Percentiles rank a stretch among this genome's conserved stretches.
Conservation (phyloP, 1,139 yeast species). For the Debaryomyces fabryi region DNA sequence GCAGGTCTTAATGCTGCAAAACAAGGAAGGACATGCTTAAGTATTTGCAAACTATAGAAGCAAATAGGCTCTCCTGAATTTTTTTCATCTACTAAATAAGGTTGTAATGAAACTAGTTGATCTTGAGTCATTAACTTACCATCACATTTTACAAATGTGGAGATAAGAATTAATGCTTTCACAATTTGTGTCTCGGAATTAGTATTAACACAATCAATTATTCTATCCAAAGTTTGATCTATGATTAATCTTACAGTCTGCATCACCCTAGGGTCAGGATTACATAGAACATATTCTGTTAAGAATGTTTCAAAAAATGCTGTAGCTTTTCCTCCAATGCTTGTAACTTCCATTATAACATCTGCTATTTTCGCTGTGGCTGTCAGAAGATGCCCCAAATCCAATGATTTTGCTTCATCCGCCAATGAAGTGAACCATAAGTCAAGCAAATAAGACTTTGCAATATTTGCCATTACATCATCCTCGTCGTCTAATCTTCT, state of each 20-base stretch:
- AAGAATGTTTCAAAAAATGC: slow-evolving; percentile 48
- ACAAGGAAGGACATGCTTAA: slow-evolving; percentile 50
- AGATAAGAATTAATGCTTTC: slow-evolving; percentile 48
- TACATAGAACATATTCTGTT: slow-evolving; percentile 38
- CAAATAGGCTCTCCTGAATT: slow-evolving; percentile 39
- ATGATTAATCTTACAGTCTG: slow-evolving; percentile 23
- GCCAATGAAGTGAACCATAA: slow-evolving; percentile 43
- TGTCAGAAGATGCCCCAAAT: slow-evolving; percentile 8
- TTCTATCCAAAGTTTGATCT: slow-evolving; percentile 29
- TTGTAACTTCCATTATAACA: slow-evolving; percentile 41
- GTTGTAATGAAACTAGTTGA: slow-evolving; percentile 62
- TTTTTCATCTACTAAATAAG: slow-evolving; percentile 55
- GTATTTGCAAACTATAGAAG: slow-evolving; percentile 54
- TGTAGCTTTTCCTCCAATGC: slow-evolving; percentile 36
- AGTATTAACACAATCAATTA: slow-evolving; percentile 26
- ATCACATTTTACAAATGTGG: slow-evolving; percentile 54
- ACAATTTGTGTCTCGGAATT: slow-evolving; percentile 27
- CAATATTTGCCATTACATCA: slow-evolving; percentile 50
- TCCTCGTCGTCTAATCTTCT: slow-evolving; percentile 72
- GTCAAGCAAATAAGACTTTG: slow-evolving; percentile 43
- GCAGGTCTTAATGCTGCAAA: slow-evolving; percentile 49
- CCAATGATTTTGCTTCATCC: slow-evolving; percentile 1
- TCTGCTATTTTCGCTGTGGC: slow-evolving; percentile 16
- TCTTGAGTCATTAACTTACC: slow-evolving; percentile 60
- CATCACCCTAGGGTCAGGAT: slow-evolving; percentile 17